Evolutionary conservation across 2,329 filamentous ascomycete genomes (phyloP).

Genomic region (Trichoderma breve): DNA sequence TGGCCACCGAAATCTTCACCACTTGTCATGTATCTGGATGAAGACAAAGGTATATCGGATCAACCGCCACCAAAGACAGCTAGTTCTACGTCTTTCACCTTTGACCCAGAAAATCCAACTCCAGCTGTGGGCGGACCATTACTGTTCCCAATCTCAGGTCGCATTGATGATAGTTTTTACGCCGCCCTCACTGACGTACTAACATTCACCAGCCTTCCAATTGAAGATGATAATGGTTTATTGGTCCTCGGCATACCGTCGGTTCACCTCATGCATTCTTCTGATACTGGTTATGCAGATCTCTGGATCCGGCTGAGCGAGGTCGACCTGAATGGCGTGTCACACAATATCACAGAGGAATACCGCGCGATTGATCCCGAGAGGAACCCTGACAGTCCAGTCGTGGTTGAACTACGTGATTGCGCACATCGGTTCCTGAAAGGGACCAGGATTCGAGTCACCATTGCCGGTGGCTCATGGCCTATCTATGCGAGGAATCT

Average conservation of each 20-base stretch:
- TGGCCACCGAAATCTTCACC: background rate
- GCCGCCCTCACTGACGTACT: background rate
- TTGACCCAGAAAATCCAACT: background rate
- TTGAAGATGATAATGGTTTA: background rate
- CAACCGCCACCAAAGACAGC: background rate
- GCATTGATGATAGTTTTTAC: background rate
- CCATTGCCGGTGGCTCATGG: background rate
- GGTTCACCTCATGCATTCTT: background rate
- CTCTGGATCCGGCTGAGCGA: background rate
- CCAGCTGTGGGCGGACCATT: background rate
- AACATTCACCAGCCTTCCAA: background rate
- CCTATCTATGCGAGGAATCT: background rate
- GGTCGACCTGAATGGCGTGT: background rate
- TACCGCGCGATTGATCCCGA: background rate
- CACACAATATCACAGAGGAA: background rate
- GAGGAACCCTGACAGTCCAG: background rate
- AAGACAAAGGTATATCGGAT: background rate
- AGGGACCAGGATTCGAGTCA: background rate
- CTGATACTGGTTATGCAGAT: background rate
- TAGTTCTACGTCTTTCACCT: background rate
- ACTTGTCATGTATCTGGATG: background rate
- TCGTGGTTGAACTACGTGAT: background rate
- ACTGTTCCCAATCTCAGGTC: background rate
- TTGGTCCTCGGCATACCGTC: background rate
- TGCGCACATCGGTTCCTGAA: background rate